These are phyloP conservation scores for Flagelloscypha sp. DNA, from an alignment of 768 basidiomycete genomes.

Conservation along the genomic window DNA sequence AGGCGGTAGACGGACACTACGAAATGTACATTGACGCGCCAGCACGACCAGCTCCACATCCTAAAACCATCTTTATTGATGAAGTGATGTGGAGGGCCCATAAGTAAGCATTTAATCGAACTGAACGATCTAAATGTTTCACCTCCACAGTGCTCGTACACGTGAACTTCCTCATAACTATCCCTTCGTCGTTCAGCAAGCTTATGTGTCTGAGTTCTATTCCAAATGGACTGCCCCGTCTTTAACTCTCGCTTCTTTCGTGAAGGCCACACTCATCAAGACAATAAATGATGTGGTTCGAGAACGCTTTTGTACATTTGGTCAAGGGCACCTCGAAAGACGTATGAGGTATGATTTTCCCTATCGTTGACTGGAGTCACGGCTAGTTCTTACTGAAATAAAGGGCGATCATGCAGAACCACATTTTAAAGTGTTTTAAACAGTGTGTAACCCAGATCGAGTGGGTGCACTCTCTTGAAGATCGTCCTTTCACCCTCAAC, in stretches of 20 bases:
- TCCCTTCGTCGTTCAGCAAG: conserved; percentile 51
- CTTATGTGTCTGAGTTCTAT: conserved; percentile 38
- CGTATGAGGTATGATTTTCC: conserved; percentile 33
- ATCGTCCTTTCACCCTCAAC: conserved; percentile 15
- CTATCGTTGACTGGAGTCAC: not conserved
- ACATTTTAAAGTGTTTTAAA: conserved; percentile 36
- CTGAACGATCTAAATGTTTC: not conserved
- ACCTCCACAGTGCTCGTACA: conserved; percentile 49
- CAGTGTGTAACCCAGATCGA: conserved; percentile 31
- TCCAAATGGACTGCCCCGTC: conserved; percentile 43
- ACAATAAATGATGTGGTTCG: conserved; percentile 36
- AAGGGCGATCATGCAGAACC: conserved; percentile 44
- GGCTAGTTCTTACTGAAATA: no score
- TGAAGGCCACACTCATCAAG: conserved; percentile 27
- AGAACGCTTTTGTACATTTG: conserved; percentile 42
- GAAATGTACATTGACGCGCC: no score
- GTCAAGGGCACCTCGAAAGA: conserved; percentile 44
- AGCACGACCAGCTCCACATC: conserved; percentile 3
- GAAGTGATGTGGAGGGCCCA: conserved; percentile 41
- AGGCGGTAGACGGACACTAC: not conserved
- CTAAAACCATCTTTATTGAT: conserved; percentile 46
- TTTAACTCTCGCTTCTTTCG: conserved; percentile 30
- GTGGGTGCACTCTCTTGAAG: conserved; percentile 45
- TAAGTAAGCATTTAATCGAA: conserved; percentile 26
- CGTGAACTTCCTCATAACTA: conserved; percentile 64